These are phyloP conservation scores for Brasenia schreberi DNA, from an alignment of 164 flowering plant species.

Conservation along the genomic window DNA sequence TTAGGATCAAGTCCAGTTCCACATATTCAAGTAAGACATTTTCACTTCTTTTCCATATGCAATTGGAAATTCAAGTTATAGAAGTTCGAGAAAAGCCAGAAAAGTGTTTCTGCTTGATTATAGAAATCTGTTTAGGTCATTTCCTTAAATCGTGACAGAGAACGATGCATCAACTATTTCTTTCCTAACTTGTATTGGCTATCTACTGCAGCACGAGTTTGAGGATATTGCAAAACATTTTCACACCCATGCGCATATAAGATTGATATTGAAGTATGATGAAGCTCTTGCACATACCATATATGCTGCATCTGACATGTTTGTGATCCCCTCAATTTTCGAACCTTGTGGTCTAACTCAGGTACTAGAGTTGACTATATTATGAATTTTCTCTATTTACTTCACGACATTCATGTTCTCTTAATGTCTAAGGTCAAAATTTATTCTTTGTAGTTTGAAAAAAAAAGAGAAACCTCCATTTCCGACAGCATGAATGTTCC, in stretches of 20 bases:
- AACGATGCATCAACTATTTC: no score
- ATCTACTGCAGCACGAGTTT: slow-evolving; percentile 61
- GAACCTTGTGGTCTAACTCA: slow-evolving; percentile 99
- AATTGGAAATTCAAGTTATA: not conserved
- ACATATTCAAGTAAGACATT: slow-evolving; percentile 62
- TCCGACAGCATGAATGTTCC: not conserved
- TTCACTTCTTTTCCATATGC: not conserved
- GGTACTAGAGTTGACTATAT: slow-evolving; percentile 23
- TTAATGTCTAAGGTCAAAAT: not conserved
- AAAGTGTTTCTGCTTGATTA: no score
- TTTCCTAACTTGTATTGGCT: not conserved
- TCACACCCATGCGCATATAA: slow-evolving; percentile 46
- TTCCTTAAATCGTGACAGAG: no score
- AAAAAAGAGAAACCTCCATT: no score
- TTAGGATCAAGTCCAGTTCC: slow-evolving; percentile 95
- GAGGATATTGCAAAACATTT: slow-evolving; percentile 77
- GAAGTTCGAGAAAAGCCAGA: no score
- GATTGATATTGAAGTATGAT: slow-evolving; percentile 79
- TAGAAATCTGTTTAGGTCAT: no score
- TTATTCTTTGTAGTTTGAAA: not conserved
- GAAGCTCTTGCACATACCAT: slow-evolving; percentile 77
- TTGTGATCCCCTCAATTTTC: slow-evolving; percentile 88
- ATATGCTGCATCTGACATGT: slow-evolving; percentile 89
- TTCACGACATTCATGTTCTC: not conserved
- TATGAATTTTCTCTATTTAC: not conserved